Evolutionary conservation across 2,329 filamentous ascomycete genomes (phyloP).

Genomic region (Triangularia setosa): DNA sequence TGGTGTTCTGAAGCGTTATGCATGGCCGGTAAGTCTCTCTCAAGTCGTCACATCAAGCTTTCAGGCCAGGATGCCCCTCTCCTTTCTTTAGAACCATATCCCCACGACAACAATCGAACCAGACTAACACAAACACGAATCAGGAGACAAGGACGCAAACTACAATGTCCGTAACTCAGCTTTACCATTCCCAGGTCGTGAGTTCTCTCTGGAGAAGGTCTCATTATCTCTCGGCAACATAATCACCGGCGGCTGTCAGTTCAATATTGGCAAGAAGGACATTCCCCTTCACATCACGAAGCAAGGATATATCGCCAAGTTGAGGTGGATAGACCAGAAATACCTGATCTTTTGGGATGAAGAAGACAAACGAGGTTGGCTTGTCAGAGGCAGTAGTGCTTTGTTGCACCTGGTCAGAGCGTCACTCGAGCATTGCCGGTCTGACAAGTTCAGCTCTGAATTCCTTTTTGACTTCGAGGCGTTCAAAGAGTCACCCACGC

Average conservation of each 20-base stretch:
- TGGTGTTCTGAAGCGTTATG: slow-evolving; percentile 31
- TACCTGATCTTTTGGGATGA: slow-evolving; percentile 28
- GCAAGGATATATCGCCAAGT: slow-evolving; percentile 25
- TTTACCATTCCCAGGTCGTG: slow-evolving; percentile 13
- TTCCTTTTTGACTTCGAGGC: slow-evolving; percentile 20
- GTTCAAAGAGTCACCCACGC: not conserved
- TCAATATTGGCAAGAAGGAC: slow-evolving; percentile 28
- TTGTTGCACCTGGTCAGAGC: slow-evolving; percentile 36
- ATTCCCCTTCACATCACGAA: slow-evolving; percentile 23
- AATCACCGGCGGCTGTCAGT: slow-evolving; percentile 25
- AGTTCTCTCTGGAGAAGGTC: slow-evolving; percentile 25
- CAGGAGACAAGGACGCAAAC: slow-evolving; percentile 10
- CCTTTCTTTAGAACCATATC: not conserved
- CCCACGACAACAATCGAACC: not conserved
- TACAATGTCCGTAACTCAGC: slow-evolving; percentile 23
- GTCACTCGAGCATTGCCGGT: slow-evolving; percentile 24
- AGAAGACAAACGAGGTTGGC: slow-evolving; percentile 31
- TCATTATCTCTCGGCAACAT: slow-evolving; percentile 27
- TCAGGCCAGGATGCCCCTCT: not conserved
- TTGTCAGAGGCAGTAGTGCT: slow-evolving; percentile 34
- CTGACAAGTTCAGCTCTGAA: slow-evolving; percentile 18
- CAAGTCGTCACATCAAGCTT: not conserved
- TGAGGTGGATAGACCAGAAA: slow-evolving; percentile 30
- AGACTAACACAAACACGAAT: slow-evolving; percentile 18
- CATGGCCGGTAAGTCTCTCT: slow-evolving; percentile 12